Conservation (phyloP, 169 alveolate genomes). For the Miamiensis avidus region DNA sequence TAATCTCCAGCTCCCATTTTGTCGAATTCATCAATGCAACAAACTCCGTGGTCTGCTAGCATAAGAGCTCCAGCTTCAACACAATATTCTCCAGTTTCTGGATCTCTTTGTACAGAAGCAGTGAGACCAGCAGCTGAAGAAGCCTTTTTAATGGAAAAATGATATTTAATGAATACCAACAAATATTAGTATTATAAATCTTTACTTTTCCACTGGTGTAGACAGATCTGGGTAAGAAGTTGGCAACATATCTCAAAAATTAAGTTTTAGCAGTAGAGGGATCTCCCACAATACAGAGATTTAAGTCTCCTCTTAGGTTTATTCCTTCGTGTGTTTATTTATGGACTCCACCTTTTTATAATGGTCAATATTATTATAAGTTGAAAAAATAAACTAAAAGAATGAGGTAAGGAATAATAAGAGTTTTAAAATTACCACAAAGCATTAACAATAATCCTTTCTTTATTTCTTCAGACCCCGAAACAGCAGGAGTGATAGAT, state of each 20-base stretch:
- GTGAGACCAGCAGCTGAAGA: constrained; percentile 98
- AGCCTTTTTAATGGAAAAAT: too few relatives aligned
- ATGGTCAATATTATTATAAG: too few relatives aligned
- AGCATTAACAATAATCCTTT: constrained; percentile 96
- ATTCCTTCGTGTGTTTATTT: constrained; percentile 93
- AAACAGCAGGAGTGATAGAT: constrained; percentile 95
- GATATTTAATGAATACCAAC: too few relatives aligned
- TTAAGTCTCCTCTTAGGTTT: constrained; percentile 95
- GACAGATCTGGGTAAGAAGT: constrained; percentile 93
- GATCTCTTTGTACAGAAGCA: constrained; percentile 96
- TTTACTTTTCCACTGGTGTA: constrained; percentile 96
- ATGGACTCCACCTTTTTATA: constrained; percentile 97
- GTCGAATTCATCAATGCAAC: constrained; percentile 98
- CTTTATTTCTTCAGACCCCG: constrained; percentile 96
- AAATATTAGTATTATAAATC: too few relatives aligned
- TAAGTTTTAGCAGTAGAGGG: constrained; percentile 98
- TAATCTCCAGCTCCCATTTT: constrained; percentile 96
- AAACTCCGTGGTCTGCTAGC: constrained; percentile 97
- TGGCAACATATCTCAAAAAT: constrained; percentile 92
- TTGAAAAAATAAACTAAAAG: too few relatives aligned
- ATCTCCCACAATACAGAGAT: constrained; percentile 97
- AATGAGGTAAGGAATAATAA: too few relatives aligned
- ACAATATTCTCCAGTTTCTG: constrained; percentile 96
- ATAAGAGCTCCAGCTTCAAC: constrained; percentile 98
- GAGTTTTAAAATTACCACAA: constrained; percentile 10